These are phyloP conservation scores for Aristolochia contorta DNA, from an alignment of 164 flowering plant genomes.

Conservation along the genomic window DNA sequence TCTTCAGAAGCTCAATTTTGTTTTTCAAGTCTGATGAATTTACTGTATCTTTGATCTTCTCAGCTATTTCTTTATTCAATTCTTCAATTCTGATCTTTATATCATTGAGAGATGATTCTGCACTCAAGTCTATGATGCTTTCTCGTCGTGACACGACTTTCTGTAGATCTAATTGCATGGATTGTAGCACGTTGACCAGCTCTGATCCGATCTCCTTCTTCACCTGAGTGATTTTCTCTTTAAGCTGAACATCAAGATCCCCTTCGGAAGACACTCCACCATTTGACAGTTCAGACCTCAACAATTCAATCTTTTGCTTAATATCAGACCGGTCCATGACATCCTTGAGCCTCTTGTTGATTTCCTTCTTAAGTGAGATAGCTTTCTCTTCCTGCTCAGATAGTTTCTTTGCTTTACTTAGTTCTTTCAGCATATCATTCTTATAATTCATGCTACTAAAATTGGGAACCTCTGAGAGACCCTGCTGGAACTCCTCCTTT, in stretches of 20 bases:
- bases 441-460: constrained; percentile 42
- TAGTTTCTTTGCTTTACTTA: constrained; percentile 36
- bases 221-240: constrained; percentile 34
- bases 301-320: constrained; percentile 36
- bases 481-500: constrained; percentile 35
- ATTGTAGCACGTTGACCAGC: constrained; percentile 29
- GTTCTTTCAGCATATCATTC: constrained; percentile 56
- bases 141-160: constrained; percentile 15
- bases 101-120: constrained; percentile 13
- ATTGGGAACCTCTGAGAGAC: constrained; percentile 54
- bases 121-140: constrained; percentile 11
- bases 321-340: constrained; percentile 33
- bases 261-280: constrained; percentile 25
- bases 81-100: constrained; percentile 30
- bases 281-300: constrained; percentile 34
- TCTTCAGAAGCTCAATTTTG: constrained; percentile 46
- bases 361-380: constrained; percentile 30
- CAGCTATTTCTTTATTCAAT: constrained; percentile 33
- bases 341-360: constrained; percentile 41
- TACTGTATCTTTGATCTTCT: constrained; percentile 34
- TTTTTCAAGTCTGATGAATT: constrained; percentile 42
- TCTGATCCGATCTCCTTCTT: constrained; percentile 46
- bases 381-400: constrained; percentile 27
- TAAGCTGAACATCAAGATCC: constrained; percentile 33
- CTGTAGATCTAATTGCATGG: constrained; percentile 41